Evolutionary conservation across 148 eudicot genomes (phyloP), one percentile per base, ranked within the genome.

Genomic region (Limonium bicolor): DNA sequence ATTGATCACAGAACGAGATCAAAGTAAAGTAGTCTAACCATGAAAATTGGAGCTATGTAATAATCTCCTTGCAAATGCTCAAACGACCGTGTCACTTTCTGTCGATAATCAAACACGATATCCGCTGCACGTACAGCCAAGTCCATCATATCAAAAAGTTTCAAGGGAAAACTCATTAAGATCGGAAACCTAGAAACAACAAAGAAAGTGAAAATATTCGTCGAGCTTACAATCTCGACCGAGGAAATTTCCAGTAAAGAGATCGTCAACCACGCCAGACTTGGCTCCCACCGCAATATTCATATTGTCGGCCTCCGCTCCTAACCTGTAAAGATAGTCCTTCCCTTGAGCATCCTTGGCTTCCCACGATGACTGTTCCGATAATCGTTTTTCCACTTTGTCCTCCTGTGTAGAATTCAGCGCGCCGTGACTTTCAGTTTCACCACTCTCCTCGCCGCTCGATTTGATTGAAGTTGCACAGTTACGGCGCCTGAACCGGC

Each of bases 81-180:
- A 58, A 88, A 88, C 20, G 94, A 71, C 70, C 94, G 71, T 15
- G 94, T 88, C 42, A 63, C 92, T 53, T 77, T 88, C 59, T 88
- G 96, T 48, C 96, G 76, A 47, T 88, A 88, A 77, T 88, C 96
- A 41, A 88, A 88, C 65, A 90, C 97, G 48, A 90, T 80, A 67
- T 90, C 97, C 70, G 97, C 95, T 88, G 80, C 64, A 74, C 19
- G 41, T 43, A 35, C 26, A 7, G 32, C 20, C 21, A 19, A 27
- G 20, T 28, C 48, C 13, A 15, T 26, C 36, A 16, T 51, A 36
- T 23, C 7, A 17, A 21, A 22, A 20, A 14, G 4, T 26, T 38
- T 15, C 22, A 11, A n/a, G n/a, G n/a, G n/a, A n/a, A n/a, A 5
- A 29, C 15, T 9, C 3, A 5, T 11, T 27, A 12, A 16, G n/a